These are phyloP conservation scores for Diaporthe capsici DNA, from an alignment of 2,329 filamentous ascomycete genomes.

Conservation along the genomic window DNA sequence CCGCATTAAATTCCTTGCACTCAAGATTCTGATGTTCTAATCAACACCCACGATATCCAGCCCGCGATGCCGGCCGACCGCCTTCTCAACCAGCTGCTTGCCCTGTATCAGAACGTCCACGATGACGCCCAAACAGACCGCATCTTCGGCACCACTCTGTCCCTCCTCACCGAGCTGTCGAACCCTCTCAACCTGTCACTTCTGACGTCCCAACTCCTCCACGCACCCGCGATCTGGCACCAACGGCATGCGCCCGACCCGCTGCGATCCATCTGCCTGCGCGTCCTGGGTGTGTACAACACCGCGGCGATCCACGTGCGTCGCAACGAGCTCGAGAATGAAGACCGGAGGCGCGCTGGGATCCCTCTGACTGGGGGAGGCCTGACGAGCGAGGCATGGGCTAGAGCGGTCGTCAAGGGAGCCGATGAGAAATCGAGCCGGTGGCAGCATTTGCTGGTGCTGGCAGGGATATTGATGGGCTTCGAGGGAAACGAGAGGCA, in stretches of 20 bases:
- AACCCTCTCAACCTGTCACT: constrained; percentile 83
- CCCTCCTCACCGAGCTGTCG: constrained; percentile 77
- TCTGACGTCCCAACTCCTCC: constrained; percentile 79
- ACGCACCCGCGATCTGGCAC: constrained; percentile 79
- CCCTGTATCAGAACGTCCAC: constrained; percentile 69
- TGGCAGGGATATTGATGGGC: constrained; percentile 84
- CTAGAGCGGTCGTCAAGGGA: constrained; percentile 69
- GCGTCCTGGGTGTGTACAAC: constrained; percentile 80
- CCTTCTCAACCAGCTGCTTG: constrained; percentile 76
- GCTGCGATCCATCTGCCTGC: constrained; percentile 70
- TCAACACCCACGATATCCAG: not conserved
- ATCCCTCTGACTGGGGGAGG: constrained; percentile 56
- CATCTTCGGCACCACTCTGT: constrained; percentile 75
- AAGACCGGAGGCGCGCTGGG: constrained; percentile 39
- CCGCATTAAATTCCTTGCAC: no score
- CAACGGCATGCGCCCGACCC: constrained; percentile 69
- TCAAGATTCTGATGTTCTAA: not conserved
- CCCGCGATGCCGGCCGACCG: constrained; percentile 74
- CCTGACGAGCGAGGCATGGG: constrained; percentile 67
- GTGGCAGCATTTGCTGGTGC: constrained; percentile 88
- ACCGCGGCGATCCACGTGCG: constrained; percentile 71
- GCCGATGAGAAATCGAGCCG: constrained; percentile 72
- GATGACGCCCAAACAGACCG: constrained; percentile 66
- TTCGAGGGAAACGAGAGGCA: constrained; percentile 76
- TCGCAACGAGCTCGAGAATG: constrained; percentile 61